Evolutionary conservation across 345 rosid species (phyloP).

Genomic region (Bruguiera sexangula): DNA sequence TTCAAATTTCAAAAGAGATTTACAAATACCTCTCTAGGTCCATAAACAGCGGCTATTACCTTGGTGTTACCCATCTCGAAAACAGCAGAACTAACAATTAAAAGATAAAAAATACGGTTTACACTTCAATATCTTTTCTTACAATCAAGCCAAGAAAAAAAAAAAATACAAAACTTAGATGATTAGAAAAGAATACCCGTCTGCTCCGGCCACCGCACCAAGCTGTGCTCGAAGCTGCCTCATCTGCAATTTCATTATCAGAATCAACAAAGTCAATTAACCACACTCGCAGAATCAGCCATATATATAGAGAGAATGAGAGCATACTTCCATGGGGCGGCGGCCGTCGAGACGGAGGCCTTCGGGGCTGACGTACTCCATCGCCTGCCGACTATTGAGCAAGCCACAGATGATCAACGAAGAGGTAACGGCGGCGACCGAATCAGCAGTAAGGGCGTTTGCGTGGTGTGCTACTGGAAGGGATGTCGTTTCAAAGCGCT

Average conservation of each 20-base stretch:
- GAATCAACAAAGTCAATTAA: neutral
- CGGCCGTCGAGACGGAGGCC: constrained; percentile 83
- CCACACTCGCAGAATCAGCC: neutral
- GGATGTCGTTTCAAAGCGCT: too few species aligned
- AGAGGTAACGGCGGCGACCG: too few species aligned
- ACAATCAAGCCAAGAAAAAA: neutral
- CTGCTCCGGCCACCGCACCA: constrained; percentile 71
- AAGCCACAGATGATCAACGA: too few species aligned
- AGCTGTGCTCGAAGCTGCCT: constrained; percentile 87
- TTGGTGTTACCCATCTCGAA: constrained; percentile 97
- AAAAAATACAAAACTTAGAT: neutral
- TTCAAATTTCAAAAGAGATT: neutral
- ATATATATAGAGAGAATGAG: neutral
- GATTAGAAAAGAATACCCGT: constrained; percentile 46
- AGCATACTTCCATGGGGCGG: constrained; percentile 65
- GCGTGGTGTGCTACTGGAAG: too few species aligned
- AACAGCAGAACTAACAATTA: constrained; percentile 59
- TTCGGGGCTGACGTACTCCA: constrained; percentile 89
- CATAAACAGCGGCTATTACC: constrained; percentile 95
- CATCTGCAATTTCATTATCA: constrained; percentile 42
- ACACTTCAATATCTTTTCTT: neutral
- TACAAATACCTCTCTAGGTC: constrained; percentile 77
- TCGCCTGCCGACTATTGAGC: constrained; percentile 13
- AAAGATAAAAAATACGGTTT: too few species aligned
- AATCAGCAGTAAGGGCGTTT: too few species aligned